Conservation (phyloP, 2,329 filamentous ascomycete genomes). For the Aspergillus ustus region DNA sequence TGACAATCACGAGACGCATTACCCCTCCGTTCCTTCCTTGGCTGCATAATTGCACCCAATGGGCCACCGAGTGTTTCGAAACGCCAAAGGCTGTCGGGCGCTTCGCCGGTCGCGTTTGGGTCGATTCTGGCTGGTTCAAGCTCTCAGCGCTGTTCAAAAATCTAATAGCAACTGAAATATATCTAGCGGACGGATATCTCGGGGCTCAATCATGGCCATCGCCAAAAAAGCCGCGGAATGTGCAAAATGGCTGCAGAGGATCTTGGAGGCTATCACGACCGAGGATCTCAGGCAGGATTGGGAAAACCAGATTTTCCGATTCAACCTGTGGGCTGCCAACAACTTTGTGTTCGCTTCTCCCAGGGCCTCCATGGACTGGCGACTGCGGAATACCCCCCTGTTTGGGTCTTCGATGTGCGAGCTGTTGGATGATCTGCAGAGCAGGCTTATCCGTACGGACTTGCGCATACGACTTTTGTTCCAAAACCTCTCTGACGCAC, state of each 20-base stretch:
- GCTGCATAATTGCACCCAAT: too few species aligned
- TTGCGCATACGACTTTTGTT: too few species aligned
- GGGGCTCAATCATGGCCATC: background rate
- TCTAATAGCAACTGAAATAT: too few species aligned
- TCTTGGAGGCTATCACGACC: background rate
- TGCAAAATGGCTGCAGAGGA: background rate
- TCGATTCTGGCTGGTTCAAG: too few species aligned
- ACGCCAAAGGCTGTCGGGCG: too few species aligned
- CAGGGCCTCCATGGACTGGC: background rate
- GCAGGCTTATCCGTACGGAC: background rate
- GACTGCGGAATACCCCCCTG: background rate
- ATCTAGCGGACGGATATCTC: background rate
- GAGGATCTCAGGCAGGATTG: background rate
- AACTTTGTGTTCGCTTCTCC: background rate
- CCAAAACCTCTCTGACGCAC: too few species aligned
- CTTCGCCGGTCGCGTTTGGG: too few species aligned
- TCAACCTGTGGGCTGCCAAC: slow-evolving; percentile 2
- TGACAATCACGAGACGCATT: background rate
- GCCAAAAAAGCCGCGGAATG: background rate
- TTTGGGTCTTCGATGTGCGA: background rate
- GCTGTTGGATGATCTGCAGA: background rate
- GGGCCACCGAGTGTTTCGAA: too few species aligned
- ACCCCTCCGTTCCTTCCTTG: too few species aligned
- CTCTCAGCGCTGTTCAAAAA: too few species aligned
- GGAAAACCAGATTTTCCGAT: slow-evolving; percentile 11